A percentile compares a stretch with the other conserved stretches of the same genome.
phyloP scores from a whole-genome alignment of 2,329 filamentous ascomycete species.

The Scedosporium dehoogii region DNA sequence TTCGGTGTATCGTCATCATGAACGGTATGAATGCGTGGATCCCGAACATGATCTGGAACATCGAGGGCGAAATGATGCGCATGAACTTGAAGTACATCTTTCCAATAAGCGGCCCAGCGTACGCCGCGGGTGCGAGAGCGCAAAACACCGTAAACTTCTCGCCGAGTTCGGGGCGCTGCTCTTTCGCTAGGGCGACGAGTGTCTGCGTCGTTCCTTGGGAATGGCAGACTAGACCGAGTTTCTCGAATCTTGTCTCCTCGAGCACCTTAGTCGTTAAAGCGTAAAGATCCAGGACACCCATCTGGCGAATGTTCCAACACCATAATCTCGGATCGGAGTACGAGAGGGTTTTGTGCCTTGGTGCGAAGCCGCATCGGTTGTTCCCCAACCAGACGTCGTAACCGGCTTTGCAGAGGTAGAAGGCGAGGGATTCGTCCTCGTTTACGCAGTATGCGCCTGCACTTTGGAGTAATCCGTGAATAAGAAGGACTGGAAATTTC shows the following conservation, averaged over 20 bases:
- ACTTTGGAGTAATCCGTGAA: conserved; percentile 83
- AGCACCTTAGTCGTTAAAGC: conserved; percentile 73
- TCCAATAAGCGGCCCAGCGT: conserved; percentile 75
- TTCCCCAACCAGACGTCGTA: conserved; percentile 96
- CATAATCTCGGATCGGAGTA: conserved; percentile 83
- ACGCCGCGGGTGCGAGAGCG: conserved; percentile 80
- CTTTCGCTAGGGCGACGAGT: conserved; percentile 78
- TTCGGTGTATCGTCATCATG: conserved; percentile 75
- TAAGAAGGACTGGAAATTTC: conserved; percentile 75
- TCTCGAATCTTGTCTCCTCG: conserved; percentile 70
- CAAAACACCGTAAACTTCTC: conserved; percentile 82
- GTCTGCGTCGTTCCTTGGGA: conserved; percentile 88
- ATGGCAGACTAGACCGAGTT: conserved; percentile 75
- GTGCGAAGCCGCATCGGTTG: conserved; percentile 78
- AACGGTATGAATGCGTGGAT: conserved; percentile 89
- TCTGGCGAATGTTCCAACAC: conserved; percentile 92
- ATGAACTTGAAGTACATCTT: conserved; percentile 92
- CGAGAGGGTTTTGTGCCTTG: conserved; percentile 61
- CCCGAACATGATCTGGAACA: conserved; percentile 78
- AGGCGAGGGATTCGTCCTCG: conserved; percentile 81
- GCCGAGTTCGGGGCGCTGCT: conserved; percentile 77
- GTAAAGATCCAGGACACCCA: conserved; percentile 82
- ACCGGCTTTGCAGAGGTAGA: conserved; percentile 83
- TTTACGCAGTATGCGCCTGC: conserved; percentile 83
- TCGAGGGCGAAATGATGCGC: conserved; percentile 61